These are phyloP conservation scores for Colletotrichum tanaceti DNA, from an alignment of 2,329 filamentous ascomycete genomes.

Conservation along the genomic window DNA sequence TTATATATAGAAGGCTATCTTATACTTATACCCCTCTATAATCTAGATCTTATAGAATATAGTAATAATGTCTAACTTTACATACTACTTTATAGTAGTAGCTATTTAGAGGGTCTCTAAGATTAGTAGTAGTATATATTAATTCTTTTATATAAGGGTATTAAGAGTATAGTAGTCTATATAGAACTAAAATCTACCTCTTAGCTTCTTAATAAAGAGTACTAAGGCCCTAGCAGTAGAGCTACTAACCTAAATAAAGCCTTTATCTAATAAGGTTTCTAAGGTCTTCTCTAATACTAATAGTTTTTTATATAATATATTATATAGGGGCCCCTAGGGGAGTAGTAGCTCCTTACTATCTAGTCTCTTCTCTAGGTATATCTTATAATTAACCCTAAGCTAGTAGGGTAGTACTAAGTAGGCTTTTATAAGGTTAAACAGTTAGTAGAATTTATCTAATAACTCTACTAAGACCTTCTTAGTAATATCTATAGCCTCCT, in stretches of 20 bases:
- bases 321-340: not conserved
- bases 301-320: not conserved
- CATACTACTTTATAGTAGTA: not conserved
- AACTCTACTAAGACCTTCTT: not conserved
- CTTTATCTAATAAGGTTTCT: not conserved
- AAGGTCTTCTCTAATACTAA: not conserved
- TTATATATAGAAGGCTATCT: not conserved
- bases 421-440: not conserved
- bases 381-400: too few species aligned
- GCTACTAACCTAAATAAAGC: too few species aligned
- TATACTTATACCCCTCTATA: not conserved
- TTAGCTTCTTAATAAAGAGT: too few species aligned
- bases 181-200: not conserved
- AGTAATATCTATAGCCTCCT: too few species aligned
- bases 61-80: not conserved
- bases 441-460: not conserved
- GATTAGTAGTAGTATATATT: not conserved
- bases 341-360: not conserved
- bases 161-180: not conserved
- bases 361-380: too few species aligned
- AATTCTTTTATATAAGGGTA: not conserved
- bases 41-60: not conserved
- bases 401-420: too few species aligned
- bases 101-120: not conserved
- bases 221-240: too few species aligned